These are phyloP conservation scores for Pythium utonaiense DNA, from an alignment of 352 stramenopile genomes.

Conservation along the genomic window DNA sequence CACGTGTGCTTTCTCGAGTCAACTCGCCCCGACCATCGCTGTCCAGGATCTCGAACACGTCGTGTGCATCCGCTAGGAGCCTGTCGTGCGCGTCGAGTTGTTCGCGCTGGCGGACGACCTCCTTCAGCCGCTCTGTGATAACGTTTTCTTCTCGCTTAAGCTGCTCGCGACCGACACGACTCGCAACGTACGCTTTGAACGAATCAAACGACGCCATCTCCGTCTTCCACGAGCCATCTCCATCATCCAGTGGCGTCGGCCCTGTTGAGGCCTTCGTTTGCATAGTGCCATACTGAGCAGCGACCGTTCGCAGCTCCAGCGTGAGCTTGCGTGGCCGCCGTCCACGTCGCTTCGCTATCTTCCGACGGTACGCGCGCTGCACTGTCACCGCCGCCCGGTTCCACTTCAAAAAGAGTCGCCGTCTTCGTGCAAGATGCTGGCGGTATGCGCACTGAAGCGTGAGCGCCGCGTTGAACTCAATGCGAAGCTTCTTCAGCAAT, in stretches of 20 bases:
- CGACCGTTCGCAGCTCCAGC: slow-evolving; percentile 41
- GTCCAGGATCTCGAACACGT: slow-evolving; percentile 74
- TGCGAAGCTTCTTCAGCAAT: slow-evolving; percentile 25
- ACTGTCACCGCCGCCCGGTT: slow-evolving; percentile 44
- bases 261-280: neutral
- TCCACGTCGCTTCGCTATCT: slow-evolving; percentile 36
- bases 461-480: slow-evolving; percentile 33
- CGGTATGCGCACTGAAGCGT: slow-evolving; percentile 68
- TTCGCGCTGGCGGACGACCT: slow-evolving; percentile 40
- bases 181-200: slow-evolving; percentile 52
- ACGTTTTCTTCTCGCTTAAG: slow-evolving; percentile 47
- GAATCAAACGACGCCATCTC: slow-evolving; percentile 58
- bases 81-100: slow-evolving; percentile 34
- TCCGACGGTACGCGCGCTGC: slow-evolving; percentile 57
- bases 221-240: slow-evolving; percentile 27
- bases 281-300: slow-evolving; percentile 36
- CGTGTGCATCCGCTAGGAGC: slow-evolving; percentile 47
- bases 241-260: neutral
- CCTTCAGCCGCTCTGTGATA: slow-evolving; percentile 31
- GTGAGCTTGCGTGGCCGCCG: slow-evolving; percentile 36
- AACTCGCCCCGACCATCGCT: slow-evolving; percentile 46
- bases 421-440: slow-evolving; percentile 56
- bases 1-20: slow-evolving; percentile 36
- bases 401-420: slow-evolving; percentile 43
- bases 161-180: slow-evolving; percentile 45